Evolutionary conservation across 1,139 yeast genomes (phyloP), one percentile per base, ranked within the genome.

Genomic region (Magnusiomyces ingens): DNA sequence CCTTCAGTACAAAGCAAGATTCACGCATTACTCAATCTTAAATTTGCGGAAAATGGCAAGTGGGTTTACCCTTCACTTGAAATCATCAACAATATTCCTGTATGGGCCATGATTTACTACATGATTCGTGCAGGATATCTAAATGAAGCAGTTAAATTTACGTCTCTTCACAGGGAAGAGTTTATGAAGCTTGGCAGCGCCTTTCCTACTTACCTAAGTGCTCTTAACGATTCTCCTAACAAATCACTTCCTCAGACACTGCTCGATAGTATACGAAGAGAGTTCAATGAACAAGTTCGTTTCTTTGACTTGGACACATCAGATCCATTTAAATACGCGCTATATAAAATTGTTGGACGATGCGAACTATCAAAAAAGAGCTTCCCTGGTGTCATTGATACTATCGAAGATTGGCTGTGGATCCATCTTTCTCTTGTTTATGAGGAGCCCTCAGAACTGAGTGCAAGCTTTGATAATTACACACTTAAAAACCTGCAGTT

Each of bases 331-430:
- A 85, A 93, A 66, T 85, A 84, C 66, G 94, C 96, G 0, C 84
- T 90, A 4, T 94, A 89, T 73, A 93, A 93, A 70, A 78, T 93
- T 38, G 78, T 93, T 57, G 99, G 99, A 11, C 84, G 95, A 67
- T 90, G 98, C 68, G 96, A 90, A 61, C 73, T 86, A 58, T 75
- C 83, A 10, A 81, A 84, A 62, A 88, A 87, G 65, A 77, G 81
- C n/a, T 77, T 91, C 52, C 94, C 96, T 2, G 65, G 60, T 17
- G 74, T 77, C 29, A 84, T 93, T 49, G 82, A 91, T 46, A 87
- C 95, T 57, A 80, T 91, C 52, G 99, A 93, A 68, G 99, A 93
- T 70, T 93, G 99, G 99, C 70, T 91, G 53, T 93, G 99, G 99
- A 80, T 87, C 66, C 97, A 93, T 69, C 76, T 93, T 55, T 79